phyloP scores from a whole-genome alignment of 148 eudicot genomes.

The Fagopyrum homotropicum region DNA sequence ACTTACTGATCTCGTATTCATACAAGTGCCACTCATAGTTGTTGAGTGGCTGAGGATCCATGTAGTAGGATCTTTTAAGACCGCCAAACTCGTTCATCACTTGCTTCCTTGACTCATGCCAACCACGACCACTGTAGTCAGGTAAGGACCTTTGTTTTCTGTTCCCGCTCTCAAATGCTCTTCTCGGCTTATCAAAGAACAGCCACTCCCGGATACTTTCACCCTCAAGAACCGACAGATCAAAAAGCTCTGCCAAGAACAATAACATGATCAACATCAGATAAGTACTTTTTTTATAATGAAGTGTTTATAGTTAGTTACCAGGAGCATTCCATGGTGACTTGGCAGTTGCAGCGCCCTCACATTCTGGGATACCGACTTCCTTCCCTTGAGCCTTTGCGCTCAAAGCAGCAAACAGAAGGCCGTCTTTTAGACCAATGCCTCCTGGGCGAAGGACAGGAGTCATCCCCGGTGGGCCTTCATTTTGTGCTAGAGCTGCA shows the following conservation, averaged over 20 bases:
- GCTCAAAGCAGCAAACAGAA: conserved; percentile 79
- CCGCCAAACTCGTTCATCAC: conserved; percentile 84
- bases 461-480: conserved; percentile 87
- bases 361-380: conserved; percentile 94
- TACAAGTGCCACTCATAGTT: conserved; percentile 92
- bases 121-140: conserved; percentile 89
- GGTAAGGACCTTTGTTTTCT: conserved; percentile 93
- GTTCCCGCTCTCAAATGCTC: conserved; percentile 94
- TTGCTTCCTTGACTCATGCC: conserved; percentile 98
- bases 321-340: conserved; percentile 99
- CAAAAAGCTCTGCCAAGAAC: conserved; percentile 79
- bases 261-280: conserved; percentile 1
- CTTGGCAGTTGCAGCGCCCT: conserved; percentile 93
- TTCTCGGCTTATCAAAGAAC: conserved; percentile 90
- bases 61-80: conserved; percentile 86
- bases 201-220: conserved; percentile 96
- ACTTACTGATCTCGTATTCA: conserved; percentile 77
- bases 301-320: conserved; percentile 4
- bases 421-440: conserved; percentile 80
- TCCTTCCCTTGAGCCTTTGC: conserved; percentile 79
- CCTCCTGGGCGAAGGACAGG: conserved; percentile 91
- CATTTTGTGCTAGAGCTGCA: conserved; percentile 71
- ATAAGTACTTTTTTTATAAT: not conserved
- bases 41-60: conserved; percentile 95
- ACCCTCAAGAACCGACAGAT: conserved; percentile 66